A percentile compares a stretch with the other conserved stretches of the same genome.
These are phyloP conservation scores for Xylaria acuta DNA, from an alignment of 495 filamentous ascomycete species.

Conservation along the genomic window DNA sequence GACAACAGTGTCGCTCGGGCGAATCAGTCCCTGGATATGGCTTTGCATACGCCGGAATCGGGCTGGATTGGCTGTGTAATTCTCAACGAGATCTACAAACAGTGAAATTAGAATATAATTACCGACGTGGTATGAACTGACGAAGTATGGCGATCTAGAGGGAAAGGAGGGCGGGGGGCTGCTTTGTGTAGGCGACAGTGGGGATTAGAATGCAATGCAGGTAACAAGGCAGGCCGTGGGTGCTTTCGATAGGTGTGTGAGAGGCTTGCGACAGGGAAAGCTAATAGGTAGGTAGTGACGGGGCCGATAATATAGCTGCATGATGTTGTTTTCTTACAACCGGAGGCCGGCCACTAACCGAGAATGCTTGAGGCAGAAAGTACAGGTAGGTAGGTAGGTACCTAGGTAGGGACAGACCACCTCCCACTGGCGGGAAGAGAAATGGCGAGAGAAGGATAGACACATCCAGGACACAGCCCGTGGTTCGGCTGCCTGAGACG, in stretches of 20 bases:
- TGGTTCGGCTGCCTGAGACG: not conserved
- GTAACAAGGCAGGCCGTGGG: not conserved
- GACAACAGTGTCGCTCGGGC: not conserved
- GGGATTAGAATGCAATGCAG: not conserved
- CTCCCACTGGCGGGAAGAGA: not conserved
- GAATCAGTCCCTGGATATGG: conserved; percentile 25
- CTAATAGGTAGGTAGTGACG: not conserved
- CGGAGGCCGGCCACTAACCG: not conserved
- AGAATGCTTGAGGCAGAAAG: conserved; percentile 3
- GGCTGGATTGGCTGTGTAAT: conserved; percentile 26
- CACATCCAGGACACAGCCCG: not conserved
- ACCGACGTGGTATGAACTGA: not conserved
- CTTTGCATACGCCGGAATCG: conserved; percentile 30
- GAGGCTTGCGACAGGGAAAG: not conserved
- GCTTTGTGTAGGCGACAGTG: not conserved
- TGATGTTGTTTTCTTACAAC: not conserved
- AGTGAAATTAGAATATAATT: conserved; percentile 4
- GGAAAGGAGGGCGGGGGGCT: not conserved
- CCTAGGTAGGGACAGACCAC: not conserved
- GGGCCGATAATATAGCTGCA: not conserved
- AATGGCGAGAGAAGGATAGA: not conserved
- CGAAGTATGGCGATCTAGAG: not conserved
- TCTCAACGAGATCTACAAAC: conserved; percentile 30
- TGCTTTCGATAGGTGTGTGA: not conserved
- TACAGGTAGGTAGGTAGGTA: not conserved